phyloP scores from a whole-genome alignment of 2,329 filamentous ascomycete species.

The Ophiostoma piceae region DNA sequence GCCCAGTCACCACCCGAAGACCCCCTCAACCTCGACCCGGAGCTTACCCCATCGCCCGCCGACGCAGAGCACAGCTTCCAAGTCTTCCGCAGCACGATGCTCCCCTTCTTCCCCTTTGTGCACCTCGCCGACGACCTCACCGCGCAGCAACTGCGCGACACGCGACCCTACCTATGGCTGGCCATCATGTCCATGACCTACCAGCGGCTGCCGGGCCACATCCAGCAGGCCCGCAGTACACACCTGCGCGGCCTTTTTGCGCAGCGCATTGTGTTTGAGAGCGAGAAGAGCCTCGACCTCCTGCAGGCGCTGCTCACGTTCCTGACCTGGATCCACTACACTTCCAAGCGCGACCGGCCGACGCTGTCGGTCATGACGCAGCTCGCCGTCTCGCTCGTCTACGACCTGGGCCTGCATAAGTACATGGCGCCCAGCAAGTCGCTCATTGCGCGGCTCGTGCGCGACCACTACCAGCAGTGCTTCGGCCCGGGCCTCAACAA shows the following conservation, averaged over 20 bases:
- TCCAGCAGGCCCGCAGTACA: conserved; percentile 38
- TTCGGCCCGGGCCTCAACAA: neutral
- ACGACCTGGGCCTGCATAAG: conserved; percentile 44
- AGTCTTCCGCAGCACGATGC: conserved; percentile 39
- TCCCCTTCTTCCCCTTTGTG: conserved; percentile 43
- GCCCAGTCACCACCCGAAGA: conserved; percentile 6
- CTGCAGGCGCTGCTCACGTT: conserved; percentile 44
- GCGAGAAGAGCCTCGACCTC: conserved; percentile 46
- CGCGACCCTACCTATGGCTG: conserved; percentile 47
- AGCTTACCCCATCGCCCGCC: conserved; percentile 31
- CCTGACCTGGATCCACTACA: conserved; percentile 26
- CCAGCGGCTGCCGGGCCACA: conserved; percentile 39
- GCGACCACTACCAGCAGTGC: conserved; percentile 18
- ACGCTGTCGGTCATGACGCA: conserved; percentile 41
- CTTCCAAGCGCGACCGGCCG: conserved; percentile 35
- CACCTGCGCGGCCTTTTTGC: conserved; percentile 42
- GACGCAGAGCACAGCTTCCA: conserved; percentile 39
- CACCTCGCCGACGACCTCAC: conserved; percentile 36
- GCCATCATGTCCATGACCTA: conserved; percentile 44
- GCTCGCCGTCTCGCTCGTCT: conserved; percentile 40
- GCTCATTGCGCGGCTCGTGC: conserved; percentile 24
- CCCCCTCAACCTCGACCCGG: conserved; percentile 16
- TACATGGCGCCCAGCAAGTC: conserved; percentile 12
- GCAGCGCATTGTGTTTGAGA: conserved; percentile 42
- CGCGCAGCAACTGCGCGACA: conserved; percentile 36